A percentile compares a stretch with the other conserved stretches of the same genome.
Conservation (phyloP, 352 stramenopile genomes). For the Peronospora destructor region DNA sequence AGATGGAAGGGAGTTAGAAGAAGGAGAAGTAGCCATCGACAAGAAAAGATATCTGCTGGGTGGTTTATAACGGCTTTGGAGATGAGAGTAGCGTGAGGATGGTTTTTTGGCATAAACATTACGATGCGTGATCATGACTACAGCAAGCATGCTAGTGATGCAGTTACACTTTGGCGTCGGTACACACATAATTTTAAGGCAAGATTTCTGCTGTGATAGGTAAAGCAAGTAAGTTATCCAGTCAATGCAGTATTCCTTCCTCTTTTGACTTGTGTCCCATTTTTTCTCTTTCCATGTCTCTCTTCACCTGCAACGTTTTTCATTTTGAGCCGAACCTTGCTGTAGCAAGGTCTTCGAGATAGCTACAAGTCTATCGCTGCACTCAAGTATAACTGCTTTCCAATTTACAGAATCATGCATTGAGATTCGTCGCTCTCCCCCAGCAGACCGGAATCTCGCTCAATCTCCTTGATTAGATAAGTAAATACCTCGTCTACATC, state of each 20-base stretch:
- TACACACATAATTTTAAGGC: neutral
- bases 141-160: too few species aligned
- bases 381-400: conserved; percentile 7
- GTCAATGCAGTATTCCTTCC: conserved; percentile 9
- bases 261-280: conserved; percentile 3
- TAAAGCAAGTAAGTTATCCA: conserved; percentile 8
- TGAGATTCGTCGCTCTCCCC: conserved; percentile 69
- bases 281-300: conserved; percentile 1
- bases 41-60: too few species aligned
- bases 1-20: neutral
- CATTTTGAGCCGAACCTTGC: conserved; percentile 2
- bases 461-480: conserved; percentile 87
- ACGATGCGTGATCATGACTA: too few species aligned
- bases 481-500: conserved; percentile 82
- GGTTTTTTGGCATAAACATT: too few species aligned
- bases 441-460: conserved; percentile 81
- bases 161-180: too few species aligned
- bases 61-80: too few species aligned
- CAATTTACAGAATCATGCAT: conserved; percentile 73
- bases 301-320: conserved; percentile 4
- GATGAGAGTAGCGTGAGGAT: too few species aligned
- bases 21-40: too few species aligned
- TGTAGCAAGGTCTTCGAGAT: conserved; percentile 8
- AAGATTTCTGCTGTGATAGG: conserved; percentile 2
- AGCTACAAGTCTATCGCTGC: conserved; percentile 2